These are phyloP conservation scores for Alternaria gansuensis DNA, from an alignment of 2,329 filamentous ascomycete species.

Conservation along the genomic window DNA sequence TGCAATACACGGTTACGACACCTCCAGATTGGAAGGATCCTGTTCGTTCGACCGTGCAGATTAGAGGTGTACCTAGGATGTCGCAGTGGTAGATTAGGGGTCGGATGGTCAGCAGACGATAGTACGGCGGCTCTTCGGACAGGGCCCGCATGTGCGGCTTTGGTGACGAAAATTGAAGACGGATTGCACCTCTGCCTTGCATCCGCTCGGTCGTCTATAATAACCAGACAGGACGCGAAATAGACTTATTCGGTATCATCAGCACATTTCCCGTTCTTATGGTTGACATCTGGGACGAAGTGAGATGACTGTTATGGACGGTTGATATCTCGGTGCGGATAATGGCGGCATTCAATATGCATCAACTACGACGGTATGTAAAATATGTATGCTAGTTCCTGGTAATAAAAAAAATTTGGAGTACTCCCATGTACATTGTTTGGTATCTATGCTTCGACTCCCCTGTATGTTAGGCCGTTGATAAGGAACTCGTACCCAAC, in stretches of 20 bases:
- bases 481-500: neutral
- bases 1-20: slow-evolving; percentile 44
- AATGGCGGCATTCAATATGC: neutral
- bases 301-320: neutral
- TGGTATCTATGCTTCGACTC: slow-evolving; percentile 9
- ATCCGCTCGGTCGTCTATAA: neutral
- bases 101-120: neutral
- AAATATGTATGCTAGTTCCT: neutral
- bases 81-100: slow-evolving; percentile 10
- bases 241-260: slow-evolving; percentile 79
- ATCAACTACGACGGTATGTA: neutral
- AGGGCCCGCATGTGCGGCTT: neutral
- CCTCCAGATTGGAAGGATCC: slow-evolving; percentile 47
- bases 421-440: neutral
- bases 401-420: neutral
- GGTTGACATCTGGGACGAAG: slow-evolving; percentile 65
- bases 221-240: slow-evolving; percentile 73
- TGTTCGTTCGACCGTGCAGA: slow-evolving; percentile 18
- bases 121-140: neutral
- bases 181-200: slow-evolving; percentile 94
- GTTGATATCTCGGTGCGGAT: neutral
- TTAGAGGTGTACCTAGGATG: slow-evolving; percentile 23
- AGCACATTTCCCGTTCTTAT: slow-evolving; percentile 73
- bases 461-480: neutral
- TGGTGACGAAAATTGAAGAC: slow-evolving; percentile 66